Evolutionary conservation across 768 basidiomycete species (phyloP).

Genomic region (Cantharellus cinnabarinus): DNA sequence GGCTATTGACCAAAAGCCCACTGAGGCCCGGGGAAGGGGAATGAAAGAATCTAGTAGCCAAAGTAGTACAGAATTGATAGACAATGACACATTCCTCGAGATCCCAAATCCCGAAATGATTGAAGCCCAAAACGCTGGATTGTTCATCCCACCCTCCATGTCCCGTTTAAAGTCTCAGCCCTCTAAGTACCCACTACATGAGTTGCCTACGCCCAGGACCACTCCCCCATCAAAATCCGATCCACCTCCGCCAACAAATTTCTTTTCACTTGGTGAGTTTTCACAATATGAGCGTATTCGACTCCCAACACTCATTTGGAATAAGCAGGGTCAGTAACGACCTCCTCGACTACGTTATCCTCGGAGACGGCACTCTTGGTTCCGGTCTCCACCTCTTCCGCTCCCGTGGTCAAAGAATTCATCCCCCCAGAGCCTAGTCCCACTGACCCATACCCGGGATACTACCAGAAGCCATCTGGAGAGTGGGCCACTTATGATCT

Average conservation of each 20-base stretch:
- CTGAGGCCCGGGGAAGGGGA: background rate
- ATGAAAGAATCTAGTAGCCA: background rate
- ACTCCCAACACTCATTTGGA: background rate
- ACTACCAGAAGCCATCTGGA: conserved; percentile 68
- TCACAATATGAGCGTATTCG: background rate
- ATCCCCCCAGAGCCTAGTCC: conserved; percentile 54
- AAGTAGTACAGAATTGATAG: background rate
- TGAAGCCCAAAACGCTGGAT: background rate
- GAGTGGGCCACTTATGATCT: conserved; percentile 57
- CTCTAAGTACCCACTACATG: background rate
- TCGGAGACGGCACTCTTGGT: background rate
- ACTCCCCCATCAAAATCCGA: conserved; percentile 1
- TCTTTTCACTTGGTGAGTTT: conserved; percentile 14
- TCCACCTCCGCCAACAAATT: conserved; percentile 6
- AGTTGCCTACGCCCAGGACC: background rate
- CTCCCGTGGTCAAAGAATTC: conserved; percentile 47
- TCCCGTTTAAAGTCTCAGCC: conserved; percentile 9
- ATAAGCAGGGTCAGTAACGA: background rate
- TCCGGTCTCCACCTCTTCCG: conserved; percentile 18
- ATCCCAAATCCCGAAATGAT: background rate
- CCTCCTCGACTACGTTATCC: background rate
- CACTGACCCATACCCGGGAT: conserved; percentile 65
- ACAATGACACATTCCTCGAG: background rate
- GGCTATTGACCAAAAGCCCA: conserved; percentile 1
- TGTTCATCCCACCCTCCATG: conserved; percentile 6